These are phyloP conservation scores for Aspergillus sp. DNA, from an alignment of 2,329 filamentous ascomycete species.

Conservation along the genomic window DNA sequence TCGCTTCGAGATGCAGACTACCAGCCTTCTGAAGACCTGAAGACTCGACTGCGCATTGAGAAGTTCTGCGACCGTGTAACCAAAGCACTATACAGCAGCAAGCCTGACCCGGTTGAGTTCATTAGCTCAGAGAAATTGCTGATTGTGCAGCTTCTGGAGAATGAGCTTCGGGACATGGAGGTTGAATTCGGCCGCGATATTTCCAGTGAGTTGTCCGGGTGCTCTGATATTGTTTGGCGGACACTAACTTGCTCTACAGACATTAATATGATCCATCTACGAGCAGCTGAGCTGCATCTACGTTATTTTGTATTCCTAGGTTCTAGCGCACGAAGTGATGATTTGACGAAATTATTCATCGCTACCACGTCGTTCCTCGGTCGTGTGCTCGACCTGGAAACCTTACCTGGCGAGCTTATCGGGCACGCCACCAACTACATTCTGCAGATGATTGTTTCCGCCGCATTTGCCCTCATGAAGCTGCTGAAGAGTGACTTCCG, in stretches of 20 bases:
- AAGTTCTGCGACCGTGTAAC: slow-evolving; percentile 62
- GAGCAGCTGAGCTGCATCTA: slow-evolving; percentile 48
- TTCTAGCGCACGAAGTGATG: slow-evolving; percentile 45
- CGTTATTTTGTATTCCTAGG: slow-evolving; percentile 50
- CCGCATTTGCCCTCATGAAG: slow-evolving; percentile 64
- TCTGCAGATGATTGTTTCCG: slow-evolving; percentile 66
- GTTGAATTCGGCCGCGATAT: slow-evolving; percentile 50
- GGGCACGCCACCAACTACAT: slow-evolving; percentile 62
- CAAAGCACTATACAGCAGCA: slow-evolving; percentile 57
- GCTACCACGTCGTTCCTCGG: slow-evolving; percentile 50
- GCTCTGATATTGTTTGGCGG: slow-evolving; percentile 7
- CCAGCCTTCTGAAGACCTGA: slow-evolving; percentile 52
- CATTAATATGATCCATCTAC: slow-evolving; percentile 50
- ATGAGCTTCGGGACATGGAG: slow-evolving; percentile 52
- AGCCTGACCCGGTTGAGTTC: slow-evolving; percentile 54
- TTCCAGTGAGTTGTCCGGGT: slow-evolving; percentile 28
- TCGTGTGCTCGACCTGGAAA: slow-evolving; percentile 47
- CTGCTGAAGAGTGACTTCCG: slow-evolving; percentile 65
- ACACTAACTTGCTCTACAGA: slow-evolving; percentile 25
- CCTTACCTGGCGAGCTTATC: slow-evolving; percentile 49
- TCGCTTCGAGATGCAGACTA: slow-evolving; percentile 49
- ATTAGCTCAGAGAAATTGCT: slow-evolving; percentile 45
- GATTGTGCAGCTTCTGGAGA: slow-evolving; percentile 47
- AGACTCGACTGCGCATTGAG: slow-evolving; percentile 56
- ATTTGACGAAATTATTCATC: slow-evolving; percentile 46